Evolutionary conservation across 768 basidiomycete species (phyloP).

Genomic region (Hortiboletus campestris): DNA sequence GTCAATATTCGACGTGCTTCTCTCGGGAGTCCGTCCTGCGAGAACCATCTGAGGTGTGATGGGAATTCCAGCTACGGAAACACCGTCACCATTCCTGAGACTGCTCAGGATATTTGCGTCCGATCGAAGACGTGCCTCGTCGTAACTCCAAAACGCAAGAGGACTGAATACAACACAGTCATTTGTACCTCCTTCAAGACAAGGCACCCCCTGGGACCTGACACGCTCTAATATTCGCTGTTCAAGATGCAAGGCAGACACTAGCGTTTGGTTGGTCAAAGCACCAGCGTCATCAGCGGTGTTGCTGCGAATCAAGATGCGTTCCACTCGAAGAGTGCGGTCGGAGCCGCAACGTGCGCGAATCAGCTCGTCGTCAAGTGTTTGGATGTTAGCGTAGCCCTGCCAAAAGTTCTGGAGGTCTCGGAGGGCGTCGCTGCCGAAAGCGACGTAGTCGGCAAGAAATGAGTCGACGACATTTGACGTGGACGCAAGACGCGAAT

Average conservation of each 20-base stretch:
- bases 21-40: slow-evolving; percentile 60
- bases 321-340: slow-evolving; percentile 72
- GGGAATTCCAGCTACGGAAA: slow-evolving; percentile 60
- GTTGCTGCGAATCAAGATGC: slow-evolving; percentile 64
- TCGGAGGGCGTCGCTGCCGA: slow-evolving; percentile 52
- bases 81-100: slow-evolving; percentile 49
- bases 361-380: slow-evolving; percentile 67
- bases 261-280: slow-evolving; percentile 59
- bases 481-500: slow-evolving; percentile 52
- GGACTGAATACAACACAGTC: slow-evolving; percentile 74
- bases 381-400: slow-evolving; percentile 57
- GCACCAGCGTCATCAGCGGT: slow-evolving; percentile 44
- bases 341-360: slow-evolving; percentile 70
- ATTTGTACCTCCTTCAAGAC: slow-evolving; percentile 51
- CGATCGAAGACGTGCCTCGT: slow-evolving; percentile 48
- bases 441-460: slow-evolving; percentile 49
- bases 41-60: slow-evolving; percentile 76
- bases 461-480: slow-evolving; percentile 63
- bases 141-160: slow-evolving; percentile 70
- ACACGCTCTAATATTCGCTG: slow-evolving; percentile 47
- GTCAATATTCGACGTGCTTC: slow-evolving; percentile 51
- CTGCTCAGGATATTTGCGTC: slow-evolving; percentile 61
- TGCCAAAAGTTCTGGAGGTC: slow-evolving; percentile 76
- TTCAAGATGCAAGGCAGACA: slow-evolving; percentile 66
- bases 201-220: slow-evolving; percentile 42